Conservation (phyloP, 2,329 filamentous ascomycete genomes). For the Apiospora hydei region DNA sequence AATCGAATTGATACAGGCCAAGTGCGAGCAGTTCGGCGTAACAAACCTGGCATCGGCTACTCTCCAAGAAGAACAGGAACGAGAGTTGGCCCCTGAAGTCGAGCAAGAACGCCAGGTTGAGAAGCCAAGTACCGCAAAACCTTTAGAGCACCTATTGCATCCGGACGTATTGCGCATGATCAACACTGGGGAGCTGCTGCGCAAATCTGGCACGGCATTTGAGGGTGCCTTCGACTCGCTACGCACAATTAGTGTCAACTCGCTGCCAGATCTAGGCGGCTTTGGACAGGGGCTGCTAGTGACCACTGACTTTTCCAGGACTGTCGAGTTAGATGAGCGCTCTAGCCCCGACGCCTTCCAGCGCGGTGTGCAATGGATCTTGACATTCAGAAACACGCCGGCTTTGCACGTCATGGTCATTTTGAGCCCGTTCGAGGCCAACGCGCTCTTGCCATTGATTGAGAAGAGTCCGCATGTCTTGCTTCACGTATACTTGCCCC, state of each 20-base stretch:
- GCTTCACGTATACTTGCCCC: slow-evolving; percentile 35
- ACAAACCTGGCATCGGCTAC: slow-evolving; percentile 41
- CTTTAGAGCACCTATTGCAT: slow-evolving; percentile 53
- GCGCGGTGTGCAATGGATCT: slow-evolving; percentile 33
- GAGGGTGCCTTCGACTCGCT: not conserved
- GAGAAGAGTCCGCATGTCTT: slow-evolving; percentile 25
- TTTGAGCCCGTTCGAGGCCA: slow-evolving; percentile 38
- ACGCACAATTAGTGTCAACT: not conserved
- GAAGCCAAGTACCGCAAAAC: slow-evolving; percentile 48
- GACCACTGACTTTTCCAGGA: not conserved
- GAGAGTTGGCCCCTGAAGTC: slow-evolving; percentile 70
- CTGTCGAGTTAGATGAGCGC: not conserved
- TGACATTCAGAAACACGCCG: slow-evolving; percentile 22
- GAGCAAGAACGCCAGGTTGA: slow-evolving; percentile 66
- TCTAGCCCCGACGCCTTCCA: slow-evolving; percentile 30
- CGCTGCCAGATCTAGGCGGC: not conserved
- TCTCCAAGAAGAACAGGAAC: slow-evolving; percentile 72
- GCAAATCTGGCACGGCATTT: not conserved
- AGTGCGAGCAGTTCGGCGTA: slow-evolving; percentile 42
- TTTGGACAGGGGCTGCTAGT: not conserved
- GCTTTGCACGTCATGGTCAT: slow-evolving; percentile 29
- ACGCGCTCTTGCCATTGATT: slow-evolving; percentile 31
- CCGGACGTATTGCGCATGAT: slow-evolving; percentile 51
- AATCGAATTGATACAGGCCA: slow-evolving; percentile 26
- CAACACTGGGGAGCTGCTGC: not conserved